These are phyloP conservation scores for Termitomyces sp. DNA, from an alignment of 768 basidiomycete species.

Conservation along the genomic window DNA sequence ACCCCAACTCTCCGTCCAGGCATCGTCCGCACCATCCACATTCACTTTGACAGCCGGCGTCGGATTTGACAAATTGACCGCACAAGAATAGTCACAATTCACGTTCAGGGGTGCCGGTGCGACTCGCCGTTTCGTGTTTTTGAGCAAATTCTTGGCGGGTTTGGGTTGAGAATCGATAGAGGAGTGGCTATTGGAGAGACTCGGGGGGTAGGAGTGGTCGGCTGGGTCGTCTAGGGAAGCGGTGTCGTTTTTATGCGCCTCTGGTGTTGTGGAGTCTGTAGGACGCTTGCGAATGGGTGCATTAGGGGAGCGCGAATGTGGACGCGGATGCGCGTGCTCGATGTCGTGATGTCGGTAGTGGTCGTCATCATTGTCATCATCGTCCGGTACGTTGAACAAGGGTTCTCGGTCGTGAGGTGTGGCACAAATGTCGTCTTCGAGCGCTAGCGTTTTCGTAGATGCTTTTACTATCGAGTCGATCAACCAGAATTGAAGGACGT, in stretches of 20 bases:
- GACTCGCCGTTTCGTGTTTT: slow-evolving; percentile 34
- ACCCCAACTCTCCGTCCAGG: slow-evolving; percentile 51
- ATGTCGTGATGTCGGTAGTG: slow-evolving; percentile 30
- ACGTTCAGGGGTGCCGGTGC: slow-evolving; percentile 38
- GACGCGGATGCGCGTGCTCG: slow-evolving; percentile 35
- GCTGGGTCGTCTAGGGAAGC: slow-evolving; percentile 26
- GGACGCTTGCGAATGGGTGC: slow-evolving; percentile 16
- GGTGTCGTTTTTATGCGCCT: slow-evolving; percentile 35
- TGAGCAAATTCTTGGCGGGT: slow-evolving; percentile 28
- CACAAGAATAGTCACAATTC: slow-evolving; percentile 24
- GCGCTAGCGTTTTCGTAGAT: slow-evolving; percentile 31
- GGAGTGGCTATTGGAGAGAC: slow-evolving; percentile 36
- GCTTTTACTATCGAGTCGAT: slow-evolving; percentile 93
- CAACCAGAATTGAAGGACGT: slow-evolving; percentile 89
- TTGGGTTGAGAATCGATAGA: slow-evolving; percentile 27
- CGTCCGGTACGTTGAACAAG: slow-evolving; percentile 49
- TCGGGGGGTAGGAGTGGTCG: slow-evolving; percentile 63
- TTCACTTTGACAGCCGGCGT: not conserved
- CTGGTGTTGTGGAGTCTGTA: slow-evolving; percentile 20
- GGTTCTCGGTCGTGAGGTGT: slow-evolving; percentile 51
- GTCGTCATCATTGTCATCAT: slow-evolving; percentile 46
- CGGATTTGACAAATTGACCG: slow-evolving; percentile 26
- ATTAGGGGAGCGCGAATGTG: slow-evolving; percentile 27
- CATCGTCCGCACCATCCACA: slow-evolving; percentile 13
- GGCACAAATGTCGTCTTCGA: slow-evolving; percentile 34